Base-by-base conservation (phyloP, 1,284 basidiomycete genomes). In the Tilletia indica region DNA sequence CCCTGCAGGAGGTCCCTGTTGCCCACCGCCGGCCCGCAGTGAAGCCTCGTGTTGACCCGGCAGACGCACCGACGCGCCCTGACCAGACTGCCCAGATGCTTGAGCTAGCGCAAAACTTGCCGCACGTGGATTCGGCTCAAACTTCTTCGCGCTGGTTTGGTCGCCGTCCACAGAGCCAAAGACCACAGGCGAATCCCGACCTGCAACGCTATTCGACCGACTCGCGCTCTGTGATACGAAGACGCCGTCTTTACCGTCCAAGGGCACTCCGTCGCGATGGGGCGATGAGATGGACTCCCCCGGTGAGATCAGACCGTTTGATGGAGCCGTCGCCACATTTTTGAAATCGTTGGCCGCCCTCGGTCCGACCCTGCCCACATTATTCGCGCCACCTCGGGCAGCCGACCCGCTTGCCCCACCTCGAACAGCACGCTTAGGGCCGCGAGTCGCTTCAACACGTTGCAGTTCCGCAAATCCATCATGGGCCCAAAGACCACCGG, bases 181-280 rank as follows among this genome's bases (percentile, higher is more conserved):
- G 4, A 64, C 61, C 11, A 64, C 61, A n/a, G 61, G 38, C 31
- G 61, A 64, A 21, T 64, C 61, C 34, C 61, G 34, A 19, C 61
- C 61, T 3, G 61, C 61, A 19, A 64, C 61, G 61, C 61, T 64
- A 42, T 64, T 64, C 8, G 61, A 64, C 16, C 61, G 61, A 39
- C 61, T 64, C 6, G 61, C 38, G 36, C 61, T 64, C 61, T 42
- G 61, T 12, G 61, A 42, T 4, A 64, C 61, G 61, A 39, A 64
- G 12, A 64, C 61, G 36, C 61, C 61, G 61, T 42, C 61, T 38
- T 64, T 64, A n/a, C 61, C 61, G 34, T 34, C 16, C 16, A 64
- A 8, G 12, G 61, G 61, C 34, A 64, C 61, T 11, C 61, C 61
- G 34, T 11, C 61, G 6, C 61, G 61, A 39, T 36, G 61, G 34